Evolutionary conservation across 2,329 filamentous ascomycete species (phyloP).

Genomic region (Phialophora chinensis): DNA sequence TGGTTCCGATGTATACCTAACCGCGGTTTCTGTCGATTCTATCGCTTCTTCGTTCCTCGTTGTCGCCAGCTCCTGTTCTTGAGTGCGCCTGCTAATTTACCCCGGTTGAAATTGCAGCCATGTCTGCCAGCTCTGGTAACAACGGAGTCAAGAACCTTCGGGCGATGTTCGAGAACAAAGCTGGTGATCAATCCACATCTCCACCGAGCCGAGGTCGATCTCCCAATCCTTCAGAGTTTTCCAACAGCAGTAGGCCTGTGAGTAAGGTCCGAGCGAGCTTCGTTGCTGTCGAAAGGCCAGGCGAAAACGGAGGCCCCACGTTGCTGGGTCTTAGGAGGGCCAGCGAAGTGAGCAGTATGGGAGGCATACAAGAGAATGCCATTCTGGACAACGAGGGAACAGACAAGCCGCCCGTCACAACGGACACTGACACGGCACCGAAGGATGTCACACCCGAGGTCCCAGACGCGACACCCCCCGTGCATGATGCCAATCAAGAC

Average conservation of each 20-base stretch:
- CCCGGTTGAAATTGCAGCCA: slow-evolving; percentile 34
- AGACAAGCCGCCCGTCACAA: slow-evolving; percentile 41
- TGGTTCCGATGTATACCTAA: neutral
- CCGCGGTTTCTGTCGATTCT: slow-evolving; percentile 10
- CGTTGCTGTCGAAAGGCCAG: slow-evolving; percentile 68
- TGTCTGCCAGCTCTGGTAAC: slow-evolving; percentile 47
- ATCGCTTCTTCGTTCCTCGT: slow-evolving; percentile 8
- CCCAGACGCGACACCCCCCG: neutral
- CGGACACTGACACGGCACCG: slow-evolving; percentile 42
- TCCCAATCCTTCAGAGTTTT: slow-evolving; percentile 58
- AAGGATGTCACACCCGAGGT: slow-evolving; percentile 1
- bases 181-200: slow-evolving; percentile 63
- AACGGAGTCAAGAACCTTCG: slow-evolving; percentile 75
- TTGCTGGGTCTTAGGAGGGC: slow-evolving; percentile 51
- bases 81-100: slow-evolving; percentile 22
- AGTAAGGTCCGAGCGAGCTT: slow-evolving; percentile 79
- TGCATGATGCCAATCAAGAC: slow-evolving; percentile 13
- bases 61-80: slow-evolving; percentile 4
- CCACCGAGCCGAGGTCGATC: slow-evolving; percentile 73
- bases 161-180: slow-evolving; percentile 80
- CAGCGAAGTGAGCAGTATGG: slow-evolving; percentile 43
- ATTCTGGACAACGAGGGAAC: slow-evolving; percentile 15
- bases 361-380: slow-evolving; percentile 38
- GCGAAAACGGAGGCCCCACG: slow-evolving; percentile 47
- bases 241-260: slow-evolving; percentile 63